Base-by-base conservation (phyloP, 1,139 yeast genomes). In the Yamadazyma friedrichii region DNA sequence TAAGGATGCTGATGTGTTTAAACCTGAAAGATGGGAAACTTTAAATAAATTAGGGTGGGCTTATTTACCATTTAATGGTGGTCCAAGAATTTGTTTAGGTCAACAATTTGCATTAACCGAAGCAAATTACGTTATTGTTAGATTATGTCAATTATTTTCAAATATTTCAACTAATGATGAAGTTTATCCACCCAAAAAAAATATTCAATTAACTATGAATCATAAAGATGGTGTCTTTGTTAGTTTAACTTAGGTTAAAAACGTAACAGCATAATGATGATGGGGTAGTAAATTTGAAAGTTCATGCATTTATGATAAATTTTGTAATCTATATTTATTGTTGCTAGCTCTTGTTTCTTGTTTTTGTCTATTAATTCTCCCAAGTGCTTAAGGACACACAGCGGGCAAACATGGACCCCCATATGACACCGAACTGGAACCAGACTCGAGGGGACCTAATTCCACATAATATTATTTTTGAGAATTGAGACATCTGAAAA, bases 61-160 rank as follows among this genome's bases (percentile, higher is more conserved):
- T 15, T 75, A 62, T 51, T 54, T 76, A 25, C 80, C 80, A 11
- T 76, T 75, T 59, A 77, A 76, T 47, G 82, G 82, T 33, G 82
- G 82, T 2, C 81, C 82, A 20, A 62, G 82, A 42, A 76, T 76
- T 42, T 77, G 82, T 52, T 61, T 76, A 38, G 82, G 82, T 13
- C 80, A 76, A 57, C 80, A 75, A 55, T 74, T 73, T 57, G 81
- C 80, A 1, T 67, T 76, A 45, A 74, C 80, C 15, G 82, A 77
- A 55, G 74, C 77, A 1, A 64, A 74, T 3, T 75, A 73, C 45
- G 65, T 69, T n/a, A 49, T 73, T 38, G 70, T 63, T 22, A 61
- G 80, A 41, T 55, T 76, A 39, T 59, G 61, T 36, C 76, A 69
- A 53, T 36, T 56, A 52, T 64, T 59, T 50, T 47, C 55, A 11